Conservation (phyloP, 2,329 filamentous ascomycete species). For the Triangularia setosa region DNA sequence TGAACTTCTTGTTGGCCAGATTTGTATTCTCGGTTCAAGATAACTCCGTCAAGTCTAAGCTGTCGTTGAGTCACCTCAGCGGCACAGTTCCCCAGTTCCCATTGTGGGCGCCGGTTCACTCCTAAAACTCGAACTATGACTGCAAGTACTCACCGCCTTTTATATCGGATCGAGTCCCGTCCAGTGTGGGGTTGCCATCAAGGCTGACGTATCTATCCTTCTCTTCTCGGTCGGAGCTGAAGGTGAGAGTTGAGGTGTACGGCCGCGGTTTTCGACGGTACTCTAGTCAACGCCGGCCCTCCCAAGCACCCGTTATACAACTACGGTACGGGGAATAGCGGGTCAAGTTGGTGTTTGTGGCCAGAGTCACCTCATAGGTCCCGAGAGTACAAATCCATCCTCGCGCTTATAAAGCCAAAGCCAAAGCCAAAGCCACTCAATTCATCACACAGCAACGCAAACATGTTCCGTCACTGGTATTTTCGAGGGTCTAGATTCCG, state of each 20-base stretch:
- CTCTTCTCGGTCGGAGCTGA: not conserved
- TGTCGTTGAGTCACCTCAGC: too few relatives aligned
- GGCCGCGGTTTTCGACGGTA: too few relatives aligned
- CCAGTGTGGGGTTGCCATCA: not conserved
- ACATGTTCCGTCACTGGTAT: not conserved
- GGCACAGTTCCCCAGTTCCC: too few relatives aligned
- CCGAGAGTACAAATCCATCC: too few relatives aligned
- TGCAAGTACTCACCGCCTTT: not conserved
- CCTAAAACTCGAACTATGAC: too few relatives aligned
- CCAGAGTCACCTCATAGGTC: too few relatives aligned
- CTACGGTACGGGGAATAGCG: not conserved
- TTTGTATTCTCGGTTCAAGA: too few relatives aligned
- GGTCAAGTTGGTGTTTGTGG: not conserved
- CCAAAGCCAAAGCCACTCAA: too few relatives aligned
- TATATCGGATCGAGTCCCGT: not conserved
- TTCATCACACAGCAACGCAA: not conserved
- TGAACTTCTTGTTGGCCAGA: too few relatives aligned
- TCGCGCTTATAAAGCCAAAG: too few relatives aligned
- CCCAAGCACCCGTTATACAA: not conserved
- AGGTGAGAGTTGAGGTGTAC: not conserved
- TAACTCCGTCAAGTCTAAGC: too few relatives aligned
- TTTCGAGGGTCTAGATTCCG: not conserved
- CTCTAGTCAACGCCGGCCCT: not conserved
- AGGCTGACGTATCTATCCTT: conserved; percentile 1
- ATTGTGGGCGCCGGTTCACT: too few relatives aligned